phyloP scores from a whole-genome alignment of 179 eudicot species.

The Nepenthes alata region DNA sequence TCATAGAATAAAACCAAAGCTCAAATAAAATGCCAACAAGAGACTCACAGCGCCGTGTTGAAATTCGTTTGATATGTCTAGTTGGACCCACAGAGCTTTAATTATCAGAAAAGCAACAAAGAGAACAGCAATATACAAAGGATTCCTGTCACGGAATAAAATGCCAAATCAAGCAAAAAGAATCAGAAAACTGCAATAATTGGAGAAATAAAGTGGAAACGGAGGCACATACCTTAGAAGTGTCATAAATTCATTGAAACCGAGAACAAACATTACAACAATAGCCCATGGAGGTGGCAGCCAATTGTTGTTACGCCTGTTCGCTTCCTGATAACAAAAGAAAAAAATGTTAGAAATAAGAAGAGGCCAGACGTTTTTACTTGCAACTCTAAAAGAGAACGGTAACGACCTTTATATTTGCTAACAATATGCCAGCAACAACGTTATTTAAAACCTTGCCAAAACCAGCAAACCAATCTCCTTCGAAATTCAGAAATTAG shows the following conservation, averaged over 20 bases:
- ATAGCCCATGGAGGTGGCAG: constrained; percentile 99
- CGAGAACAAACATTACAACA: constrained; percentile 58
- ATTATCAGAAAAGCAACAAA: constrained; percentile 61
- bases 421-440: too few relatives aligned
- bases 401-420: too few relatives aligned
- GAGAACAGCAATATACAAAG: constrained; percentile 58
- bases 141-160: constrained; percentile 51
- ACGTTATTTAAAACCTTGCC: too few relatives aligned
- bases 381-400: too few relatives aligned
- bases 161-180: constrained; percentile 8
- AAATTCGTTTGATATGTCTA: constrained; percentile 70
- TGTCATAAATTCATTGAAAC: constrained; percentile 94
- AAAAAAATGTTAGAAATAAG: too few relatives aligned
- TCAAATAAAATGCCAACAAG: not conserved
- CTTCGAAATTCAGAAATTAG: too few relatives aligned
- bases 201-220: not conserved
- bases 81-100: constrained; percentile 94
- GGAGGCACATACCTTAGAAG: constrained; percentile 49
- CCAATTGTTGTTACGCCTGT: constrained; percentile 78
- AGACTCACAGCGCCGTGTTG: constrained; percentile 72
- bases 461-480: too few relatives aligned
- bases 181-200: not conserved
- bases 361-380: too few relatives aligned
- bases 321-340: constrained; percentile 58
- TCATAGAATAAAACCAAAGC: too few relatives aligned